Percentiles rank a stretch among this genome's conserved stretches.
Evolutionary conservation across 1,139 yeast genomes (phyloP).

Genomic region (Yamadazyma oceani): DNA sequence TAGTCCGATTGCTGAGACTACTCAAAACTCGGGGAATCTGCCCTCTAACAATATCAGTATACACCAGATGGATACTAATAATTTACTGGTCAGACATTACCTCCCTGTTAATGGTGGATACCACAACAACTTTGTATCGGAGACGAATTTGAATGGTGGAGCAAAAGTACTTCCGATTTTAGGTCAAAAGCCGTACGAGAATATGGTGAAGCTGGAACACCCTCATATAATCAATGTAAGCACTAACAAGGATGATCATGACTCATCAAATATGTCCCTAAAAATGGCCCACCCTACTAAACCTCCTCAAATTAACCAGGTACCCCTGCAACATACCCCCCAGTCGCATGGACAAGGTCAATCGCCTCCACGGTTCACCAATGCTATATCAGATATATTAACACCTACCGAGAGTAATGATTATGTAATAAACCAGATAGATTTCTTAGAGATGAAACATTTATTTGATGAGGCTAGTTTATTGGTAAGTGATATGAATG

Average conservation of each 20-base stretch:
- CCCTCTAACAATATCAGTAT: not conserved
- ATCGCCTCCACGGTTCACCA: constrained; percentile 11
- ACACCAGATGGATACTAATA: not conserved
- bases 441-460: constrained; percentile 17
- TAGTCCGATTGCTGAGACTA: too few relatives aligned
- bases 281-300: too few relatives aligned
- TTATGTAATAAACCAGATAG: constrained; percentile 8
- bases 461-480: constrained; percentile 52
- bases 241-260: too few relatives aligned
- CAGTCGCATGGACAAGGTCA: not conserved
- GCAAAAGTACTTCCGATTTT: too few relatives aligned
- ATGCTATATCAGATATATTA: constrained; percentile 33
- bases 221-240: too few relatives aligned
- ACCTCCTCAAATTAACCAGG: too few relatives aligned
- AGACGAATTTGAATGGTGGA: not conserved
- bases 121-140: constrained; percentile 11
- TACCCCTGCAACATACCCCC: not conserved
- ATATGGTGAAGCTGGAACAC: too few relatives aligned
- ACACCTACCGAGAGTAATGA: constrained; percentile 17
- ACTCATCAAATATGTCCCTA: too few relatives aligned
- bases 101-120: constrained; percentile 14
- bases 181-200: too few relatives aligned
- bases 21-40: not conserved
- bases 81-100: constrained; percentile 14
- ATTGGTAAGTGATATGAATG: constrained; percentile 51